Base-by-base conservation (phyloP, 148 eudicot species). In the Cornus kousa region DNA sequence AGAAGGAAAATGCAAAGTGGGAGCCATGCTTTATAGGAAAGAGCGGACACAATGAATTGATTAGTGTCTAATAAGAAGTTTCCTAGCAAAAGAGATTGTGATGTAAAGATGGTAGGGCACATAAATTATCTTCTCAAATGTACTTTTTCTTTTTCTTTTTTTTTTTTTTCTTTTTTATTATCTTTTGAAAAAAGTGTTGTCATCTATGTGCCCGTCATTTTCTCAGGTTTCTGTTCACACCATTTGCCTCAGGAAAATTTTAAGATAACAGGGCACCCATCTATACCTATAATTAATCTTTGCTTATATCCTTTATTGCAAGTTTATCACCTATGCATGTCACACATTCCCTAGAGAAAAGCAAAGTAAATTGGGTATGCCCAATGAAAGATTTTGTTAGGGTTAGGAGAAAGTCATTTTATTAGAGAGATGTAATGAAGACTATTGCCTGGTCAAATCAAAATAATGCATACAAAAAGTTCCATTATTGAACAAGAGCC, bases 111-210 rank as follows among this genome's bases (percentile, higher is more conserved):
- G 71, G 76, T 71, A 71, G 85, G 86, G 86, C 74, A 74, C 82
- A 84, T 80, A 66, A 69, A 78, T 82, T 80, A 86, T 84, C 81
- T 82, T 79, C 76, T 76, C 67, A 78, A 76, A 79, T 78, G 74
- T 67, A 23, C 69, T 81, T 87, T 74, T 84, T 46, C n/a, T 67
- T 28, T 50, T 67, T 28, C 37, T 72, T 80, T 79, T 82, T 81
- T 65, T n/a, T 84, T 46, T 67, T 28, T 50, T 67, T 28, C 37
- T 72, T 80, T 79, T 82, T 81, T 65, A 17, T 32, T 5, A 76
- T 82, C 83, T 83, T 86, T 81, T 78, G 5, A 11, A 75, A 73
- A 76, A 80, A 86, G 64, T 71, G 23, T 67, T 46, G 64, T 13
- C 69, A 24, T 22, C 57, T 7, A 74, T 53, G 68, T 82, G 81